Conservation (phyloP, 2,329 filamentous ascomycete species). For the Fusarium ramigenum region DNA sequence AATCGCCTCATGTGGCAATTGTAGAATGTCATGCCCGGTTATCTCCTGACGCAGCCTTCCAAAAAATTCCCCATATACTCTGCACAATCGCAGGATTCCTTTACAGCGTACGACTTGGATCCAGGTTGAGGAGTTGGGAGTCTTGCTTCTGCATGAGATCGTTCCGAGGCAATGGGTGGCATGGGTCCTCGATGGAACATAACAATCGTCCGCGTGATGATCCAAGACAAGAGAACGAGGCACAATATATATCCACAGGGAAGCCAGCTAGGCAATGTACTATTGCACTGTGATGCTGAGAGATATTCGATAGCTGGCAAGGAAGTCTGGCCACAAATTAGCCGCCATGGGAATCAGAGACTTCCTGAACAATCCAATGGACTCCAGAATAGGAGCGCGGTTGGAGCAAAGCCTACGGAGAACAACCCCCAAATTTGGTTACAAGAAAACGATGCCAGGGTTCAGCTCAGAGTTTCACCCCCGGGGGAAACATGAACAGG, state of each 20-base stretch:
- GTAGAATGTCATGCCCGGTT: constrained; percentile 17
- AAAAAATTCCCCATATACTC: background rate
- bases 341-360: constrained; percentile 10
- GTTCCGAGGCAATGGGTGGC: constrained; percentile 5
- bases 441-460: constrained; percentile 4
- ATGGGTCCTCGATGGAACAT: constrained; percentile 12
- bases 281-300: background rate
- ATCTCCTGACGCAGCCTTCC: constrained; percentile 19
- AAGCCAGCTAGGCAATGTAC: background rate
- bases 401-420: constrained; percentile 4
- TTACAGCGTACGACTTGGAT: background rate
- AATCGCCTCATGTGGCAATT: constrained; percentile 2
- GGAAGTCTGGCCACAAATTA: background rate
- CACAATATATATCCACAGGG: constrained; percentile 16
- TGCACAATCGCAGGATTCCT: background rate
- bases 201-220: constrained; percentile 5
- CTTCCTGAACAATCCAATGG: background rate
- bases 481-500: background rate
- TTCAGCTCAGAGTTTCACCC: constrained; percentile 3
- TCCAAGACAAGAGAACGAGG: constrained; percentile 9
- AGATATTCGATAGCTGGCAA: background rate
- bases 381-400: constrained; percentile 2
- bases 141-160: constrained; percentile 7
- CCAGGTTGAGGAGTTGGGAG: background rate
- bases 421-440: background rate